Evolutionary conservation across 345 rosid genomes (phyloP).

Genomic region (Nephelium lappaceum): DNA sequence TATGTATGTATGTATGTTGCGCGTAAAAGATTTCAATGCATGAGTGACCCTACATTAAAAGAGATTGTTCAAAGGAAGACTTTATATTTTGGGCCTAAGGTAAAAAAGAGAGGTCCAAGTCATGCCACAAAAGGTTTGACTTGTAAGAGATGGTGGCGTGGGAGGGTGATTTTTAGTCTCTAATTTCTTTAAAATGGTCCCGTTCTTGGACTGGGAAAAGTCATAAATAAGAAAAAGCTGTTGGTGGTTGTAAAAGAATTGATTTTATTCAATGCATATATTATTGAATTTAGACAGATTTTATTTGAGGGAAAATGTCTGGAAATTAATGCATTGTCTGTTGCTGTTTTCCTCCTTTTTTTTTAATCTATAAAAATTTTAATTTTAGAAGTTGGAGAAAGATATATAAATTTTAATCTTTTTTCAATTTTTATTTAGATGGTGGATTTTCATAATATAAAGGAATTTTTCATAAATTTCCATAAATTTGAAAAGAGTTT

Average conservation of each 20-base stretch:
- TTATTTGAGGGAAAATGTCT: not conserved
- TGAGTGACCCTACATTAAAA: not conserved
- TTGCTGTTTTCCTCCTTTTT: no score
- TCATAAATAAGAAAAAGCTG: not conserved
- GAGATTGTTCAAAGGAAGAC: not conserved
- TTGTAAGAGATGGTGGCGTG: conserved; percentile 20
- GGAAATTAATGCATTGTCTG: no score
- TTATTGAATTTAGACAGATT: no score
- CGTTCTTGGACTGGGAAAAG: not conserved
- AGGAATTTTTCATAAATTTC: no score
- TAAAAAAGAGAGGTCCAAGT: conserved; percentile 15
- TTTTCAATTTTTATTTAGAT: no score
- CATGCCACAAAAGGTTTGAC: conserved; percentile 57
- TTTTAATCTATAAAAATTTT: no score
- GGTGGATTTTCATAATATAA: no score
- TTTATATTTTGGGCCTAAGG: not conserved
- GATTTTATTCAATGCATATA: not conserved
- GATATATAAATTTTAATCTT: no score
- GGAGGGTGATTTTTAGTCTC: conserved; percentile 1
- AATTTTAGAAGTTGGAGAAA: no score
- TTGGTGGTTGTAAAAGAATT: not conserved
- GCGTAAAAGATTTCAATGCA: no score
- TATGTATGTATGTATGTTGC: no score
- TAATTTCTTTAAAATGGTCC: conserved; percentile 7
- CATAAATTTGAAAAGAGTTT: no score